phyloP scores from a whole-genome alignment of 78 protist species.

The Dictyostelium capitatum region DNA sequence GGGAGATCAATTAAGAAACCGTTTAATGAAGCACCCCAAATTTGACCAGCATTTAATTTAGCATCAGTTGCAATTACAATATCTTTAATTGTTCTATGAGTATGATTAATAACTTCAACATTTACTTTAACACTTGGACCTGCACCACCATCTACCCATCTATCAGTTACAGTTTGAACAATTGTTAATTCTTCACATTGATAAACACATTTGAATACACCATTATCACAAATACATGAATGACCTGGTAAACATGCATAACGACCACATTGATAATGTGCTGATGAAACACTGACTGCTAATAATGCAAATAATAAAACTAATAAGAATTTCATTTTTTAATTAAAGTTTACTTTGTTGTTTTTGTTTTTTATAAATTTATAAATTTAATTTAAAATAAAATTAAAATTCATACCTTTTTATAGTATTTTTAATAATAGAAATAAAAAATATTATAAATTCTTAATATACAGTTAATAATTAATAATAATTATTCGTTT shows the following conservation, averaged over 20 bases:
- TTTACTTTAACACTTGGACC: slow-evolving; percentile 23
- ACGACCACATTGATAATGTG: slow-evolving; percentile 46
- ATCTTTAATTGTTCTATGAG: background rate
- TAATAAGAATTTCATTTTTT: slow-evolving; percentile 16
- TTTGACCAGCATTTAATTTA: background rate
- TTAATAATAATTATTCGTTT: too few relatives aligned
- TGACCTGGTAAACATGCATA: slow-evolving; percentile 2
- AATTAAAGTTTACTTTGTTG: too few relatives aligned
- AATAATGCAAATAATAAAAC: slow-evolving; percentile 11
- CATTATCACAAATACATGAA: slow-evolving; percentile 36
- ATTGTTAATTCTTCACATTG: slow-evolving; percentile 8
- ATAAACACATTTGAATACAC: slow-evolving; percentile 32
- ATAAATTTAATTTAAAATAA: too few relatives aligned
- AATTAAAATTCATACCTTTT: too few relatives aligned
- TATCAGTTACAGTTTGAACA: background rate
- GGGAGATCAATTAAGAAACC: too few relatives aligned
- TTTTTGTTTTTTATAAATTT: too few relatives aligned
- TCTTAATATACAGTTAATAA: too few relatives aligned
- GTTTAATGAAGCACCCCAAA: background rate
- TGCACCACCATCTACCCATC: slow-evolving; percentile 45
- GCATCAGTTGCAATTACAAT: slow-evolving; percentile 4
- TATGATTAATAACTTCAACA: slow-evolving; percentile 15
- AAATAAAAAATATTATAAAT: too few relatives aligned
- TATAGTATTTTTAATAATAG: too few relatives aligned
- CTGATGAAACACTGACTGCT: slow-evolving; percentile 2